Percentiles rank a stretch among this genome's conserved stretches.
phyloP scores from a whole-genome alignment of 2,329 filamentous ascomycete genomes.

The Pseudodiploospora longispora region DNA sequence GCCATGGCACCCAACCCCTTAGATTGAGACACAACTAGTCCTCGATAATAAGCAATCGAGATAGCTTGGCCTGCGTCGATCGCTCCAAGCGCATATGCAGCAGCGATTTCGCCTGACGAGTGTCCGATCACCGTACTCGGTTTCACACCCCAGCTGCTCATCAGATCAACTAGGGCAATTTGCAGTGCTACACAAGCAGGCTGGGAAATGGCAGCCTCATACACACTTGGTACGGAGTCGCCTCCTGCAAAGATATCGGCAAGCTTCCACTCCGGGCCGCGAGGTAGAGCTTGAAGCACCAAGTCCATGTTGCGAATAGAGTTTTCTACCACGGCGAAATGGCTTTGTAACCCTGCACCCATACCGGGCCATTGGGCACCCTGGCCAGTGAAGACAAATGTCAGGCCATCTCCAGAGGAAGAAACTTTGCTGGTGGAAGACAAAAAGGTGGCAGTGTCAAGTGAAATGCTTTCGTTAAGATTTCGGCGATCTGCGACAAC shows the following conservation, averaged over 20 bases:
- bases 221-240: not conserved
- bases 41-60: conserved; percentile 12
- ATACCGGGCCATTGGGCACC: conserved; percentile 11
- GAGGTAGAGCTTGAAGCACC: not conserved
- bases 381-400: conserved; percentile 19
- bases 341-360: conserved; percentile 7
- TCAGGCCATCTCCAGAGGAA: too few relatives aligned
- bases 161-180: conserved; percentile 26
- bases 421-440: not conserved
- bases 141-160: conserved; percentile 20
- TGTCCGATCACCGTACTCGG: conserved; percentile 30
- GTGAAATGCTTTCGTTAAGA: not conserved
- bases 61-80: conserved; percentile 11
- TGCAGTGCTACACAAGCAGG: conserved; percentile 24
- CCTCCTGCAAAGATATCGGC: not conserved
- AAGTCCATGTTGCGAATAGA: not conserved
- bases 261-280: not conserved
- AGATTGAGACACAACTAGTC: conserved; percentile 3
- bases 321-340: not conserved
- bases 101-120: conserved; percentile 23
- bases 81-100: conserved; percentile 17
- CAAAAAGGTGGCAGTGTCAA: not conserved
- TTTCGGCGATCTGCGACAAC: not conserved
- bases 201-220: conserved; percentile 17
- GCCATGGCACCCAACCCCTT: conserved; percentile 15